Conservation (phyloP, 768 basidiomycete genomes). For the Tremella mesenterica region DNA sequence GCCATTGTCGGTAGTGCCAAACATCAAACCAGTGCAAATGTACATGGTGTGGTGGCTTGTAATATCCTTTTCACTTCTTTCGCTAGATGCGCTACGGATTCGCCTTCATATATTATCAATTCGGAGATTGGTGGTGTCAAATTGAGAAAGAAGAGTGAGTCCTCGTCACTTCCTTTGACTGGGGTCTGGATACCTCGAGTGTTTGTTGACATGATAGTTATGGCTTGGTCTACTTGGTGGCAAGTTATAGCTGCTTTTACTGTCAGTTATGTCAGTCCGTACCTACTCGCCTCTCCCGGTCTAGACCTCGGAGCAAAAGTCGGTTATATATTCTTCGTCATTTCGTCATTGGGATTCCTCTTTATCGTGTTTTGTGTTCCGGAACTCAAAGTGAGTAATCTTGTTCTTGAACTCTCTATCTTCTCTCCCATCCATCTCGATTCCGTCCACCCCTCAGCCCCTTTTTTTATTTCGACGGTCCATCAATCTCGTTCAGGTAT, state of each 20-base stretch:
- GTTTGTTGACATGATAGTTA: neutral
- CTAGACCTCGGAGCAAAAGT: conserved; percentile 8
- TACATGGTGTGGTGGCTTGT: conserved; percentile 8
- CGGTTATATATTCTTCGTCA: conserved; percentile 9
- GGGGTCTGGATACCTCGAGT: neutral
- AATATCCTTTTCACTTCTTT: conserved; percentile 7
- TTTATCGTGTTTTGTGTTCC: conserved; percentile 16
- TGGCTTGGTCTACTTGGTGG: conserved; percentile 1
- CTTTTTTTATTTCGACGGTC: no score
- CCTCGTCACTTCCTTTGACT: no score
- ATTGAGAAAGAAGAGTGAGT: conserved; percentile 12
- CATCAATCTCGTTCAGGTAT: no score
- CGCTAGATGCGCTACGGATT: neutral
- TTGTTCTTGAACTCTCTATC: no score
- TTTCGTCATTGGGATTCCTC: conserved; percentile 3
- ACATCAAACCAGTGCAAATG: conserved; percentile 1
- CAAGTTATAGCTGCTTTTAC: conserved; percentile 10
- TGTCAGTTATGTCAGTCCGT: conserved; percentile 6
- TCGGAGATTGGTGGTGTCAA: conserved; percentile 17
- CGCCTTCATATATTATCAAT: conserved; percentile 6
- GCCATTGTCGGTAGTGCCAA: neutral
- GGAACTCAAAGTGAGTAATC: no score
- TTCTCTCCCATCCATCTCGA: no score
- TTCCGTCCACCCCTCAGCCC: no score
- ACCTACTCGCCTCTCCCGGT: conserved; percentile 1